Percentiles rank a stretch among this genome's conserved stretches.
Conservation (phyloP, 768 basidiomycete genomes). For the Mycena rebaudengoi region DNA sequence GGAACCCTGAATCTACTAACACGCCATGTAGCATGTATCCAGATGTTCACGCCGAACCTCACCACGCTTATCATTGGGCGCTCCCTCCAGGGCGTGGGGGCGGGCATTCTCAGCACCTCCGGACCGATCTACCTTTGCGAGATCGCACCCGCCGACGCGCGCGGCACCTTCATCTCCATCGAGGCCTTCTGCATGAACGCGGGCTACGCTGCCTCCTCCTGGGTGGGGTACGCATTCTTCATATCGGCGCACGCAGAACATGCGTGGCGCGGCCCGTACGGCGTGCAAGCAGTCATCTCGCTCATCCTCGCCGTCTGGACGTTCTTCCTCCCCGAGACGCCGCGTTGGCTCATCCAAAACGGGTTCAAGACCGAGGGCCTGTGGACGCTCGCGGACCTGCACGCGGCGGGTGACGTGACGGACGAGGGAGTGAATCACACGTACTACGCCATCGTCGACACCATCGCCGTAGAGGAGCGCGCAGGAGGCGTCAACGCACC, state of each 20-base stretch:
- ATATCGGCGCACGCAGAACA: constrained; percentile 52
- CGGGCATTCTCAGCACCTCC: constrained; percentile 60
- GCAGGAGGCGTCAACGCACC: constrained; percentile 42
- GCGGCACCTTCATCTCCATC: constrained; percentile 62
- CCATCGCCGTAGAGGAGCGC: constrained; percentile 43
- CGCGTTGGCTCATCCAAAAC: constrained; percentile 63
- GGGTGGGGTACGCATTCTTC: constrained; percentile 61
- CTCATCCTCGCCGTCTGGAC: constrained; percentile 56
- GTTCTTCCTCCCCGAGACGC: constrained; percentile 59
- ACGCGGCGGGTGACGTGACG: constrained; percentile 55
- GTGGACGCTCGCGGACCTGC: constrained; percentile 61
- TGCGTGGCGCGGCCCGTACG: constrained; percentile 66
- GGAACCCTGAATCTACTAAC: not conserved
- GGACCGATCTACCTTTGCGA: constrained; percentile 60
- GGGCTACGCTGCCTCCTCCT: constrained; percentile 58
- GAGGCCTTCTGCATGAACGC: constrained; percentile 61
- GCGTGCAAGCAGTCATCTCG: constrained; percentile 60
- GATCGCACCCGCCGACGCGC: constrained; percentile 55
- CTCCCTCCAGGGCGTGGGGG: constrained; percentile 56
- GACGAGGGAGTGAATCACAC: constrained; percentile 53
- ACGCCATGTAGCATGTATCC: constrained; percentile 45
- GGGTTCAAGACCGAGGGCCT: constrained; percentile 59
- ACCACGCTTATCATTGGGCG: constrained; percentile 49
- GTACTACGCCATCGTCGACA: constrained; percentile 51
- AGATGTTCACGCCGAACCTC: constrained; percentile 57